Conservation (phyloP, 2,329 filamentous ascomycete genomes). For the Aspergillus thermomutatus region DNA sequence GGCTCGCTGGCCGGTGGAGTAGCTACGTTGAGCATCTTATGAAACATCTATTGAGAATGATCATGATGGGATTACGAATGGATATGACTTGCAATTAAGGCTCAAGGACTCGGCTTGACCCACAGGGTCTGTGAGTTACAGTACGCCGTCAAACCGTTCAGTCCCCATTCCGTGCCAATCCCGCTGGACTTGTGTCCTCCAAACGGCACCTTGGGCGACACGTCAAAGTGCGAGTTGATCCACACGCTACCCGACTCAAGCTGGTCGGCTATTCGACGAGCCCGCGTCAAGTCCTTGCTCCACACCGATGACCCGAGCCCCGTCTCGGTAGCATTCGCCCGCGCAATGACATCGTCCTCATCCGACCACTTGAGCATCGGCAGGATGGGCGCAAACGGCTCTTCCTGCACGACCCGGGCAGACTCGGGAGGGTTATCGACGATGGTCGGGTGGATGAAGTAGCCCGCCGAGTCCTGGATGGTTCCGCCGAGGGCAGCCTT, state of each 20-base stretch:
- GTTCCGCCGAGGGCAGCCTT: slow-evolving; percentile 51
- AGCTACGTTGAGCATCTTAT: too few species aligned
- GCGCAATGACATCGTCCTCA: slow-evolving; percentile 57
- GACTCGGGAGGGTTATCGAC: slow-evolving; percentile 56
- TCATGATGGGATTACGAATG: background rate
- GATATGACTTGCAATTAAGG: background rate
- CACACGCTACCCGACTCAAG: slow-evolving; percentile 59
- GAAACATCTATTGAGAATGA: too few species aligned
- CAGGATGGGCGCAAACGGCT: slow-evolving; percentile 63
- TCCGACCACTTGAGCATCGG: slow-evolving; percentile 60
- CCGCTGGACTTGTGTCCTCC: slow-evolving; percentile 54
- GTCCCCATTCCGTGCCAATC: slow-evolving; percentile 47
- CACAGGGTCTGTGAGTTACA: slow-evolving; percentile 39
- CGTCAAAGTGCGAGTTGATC: slow-evolving; percentile 50
- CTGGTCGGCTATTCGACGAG: slow-evolving; percentile 50
- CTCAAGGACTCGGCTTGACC: slow-evolving; percentile 23
- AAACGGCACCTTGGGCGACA: slow-evolving; percentile 37
- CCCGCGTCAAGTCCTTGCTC: slow-evolving; percentile 51
- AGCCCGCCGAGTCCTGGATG: slow-evolving; percentile 46
- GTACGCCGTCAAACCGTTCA: slow-evolving; percentile 37
- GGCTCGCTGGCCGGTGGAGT: slow-evolving; percentile 23
- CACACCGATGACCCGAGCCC: slow-evolving; percentile 60
- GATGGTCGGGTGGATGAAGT: slow-evolving; percentile 59
- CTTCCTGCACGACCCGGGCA: slow-evolving; percentile 55
- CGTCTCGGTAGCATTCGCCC: slow-evolving; percentile 53